These are phyloP conservation scores for Amanita muscaria DNA, from an alignment of 768 basidiomycete species.

Conservation along the genomic window DNA sequence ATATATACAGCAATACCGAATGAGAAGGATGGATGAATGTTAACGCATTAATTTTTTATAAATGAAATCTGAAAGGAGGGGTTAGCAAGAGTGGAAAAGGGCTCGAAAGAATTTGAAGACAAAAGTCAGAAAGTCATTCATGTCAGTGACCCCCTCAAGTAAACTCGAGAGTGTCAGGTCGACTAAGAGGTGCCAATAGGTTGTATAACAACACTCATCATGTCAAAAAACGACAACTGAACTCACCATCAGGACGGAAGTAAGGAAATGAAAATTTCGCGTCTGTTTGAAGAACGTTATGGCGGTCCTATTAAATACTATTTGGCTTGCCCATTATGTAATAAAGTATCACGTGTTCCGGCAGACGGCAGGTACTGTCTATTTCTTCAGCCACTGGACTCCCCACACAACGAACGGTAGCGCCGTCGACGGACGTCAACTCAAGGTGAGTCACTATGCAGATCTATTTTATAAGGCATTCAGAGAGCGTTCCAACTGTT, in stretches of 20 bases:
- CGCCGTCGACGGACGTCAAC: not conserved
- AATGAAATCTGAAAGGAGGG: too few relatives aligned
- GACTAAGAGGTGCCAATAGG: constrained; percentile 93
- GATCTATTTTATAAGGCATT: too few relatives aligned
- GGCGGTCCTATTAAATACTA: too few relatives aligned
- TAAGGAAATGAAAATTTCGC: too few relatives aligned
- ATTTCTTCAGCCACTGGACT: constrained; percentile 20
- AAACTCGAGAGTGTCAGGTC: constrained; percentile 41
- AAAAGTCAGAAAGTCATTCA: constrained; percentile 75
- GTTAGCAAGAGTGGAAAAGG: constrained; percentile 4
- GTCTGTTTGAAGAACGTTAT: too few relatives aligned
- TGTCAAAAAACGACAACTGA: constrained; percentile 10
- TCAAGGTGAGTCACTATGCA: not conserved
- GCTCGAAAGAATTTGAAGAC: constrained; percentile 17
- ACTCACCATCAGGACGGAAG: too few relatives aligned
- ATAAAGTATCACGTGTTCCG: constrained; percentile 13
- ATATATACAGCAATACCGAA: not conserved
- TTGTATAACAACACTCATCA: constrained; percentile 77
- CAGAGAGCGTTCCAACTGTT: too few relatives aligned
- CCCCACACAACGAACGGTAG: not conserved
- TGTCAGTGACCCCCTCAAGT: constrained; percentile 58
- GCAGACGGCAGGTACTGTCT: constrained; percentile 20
- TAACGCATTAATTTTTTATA: too few relatives aligned
- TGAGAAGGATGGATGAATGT: too few relatives aligned
- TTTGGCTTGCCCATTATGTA: too few relatives aligned